Base-by-base conservation (phyloP, 306 rosid genomes). In the Glycine soja region DNA sequence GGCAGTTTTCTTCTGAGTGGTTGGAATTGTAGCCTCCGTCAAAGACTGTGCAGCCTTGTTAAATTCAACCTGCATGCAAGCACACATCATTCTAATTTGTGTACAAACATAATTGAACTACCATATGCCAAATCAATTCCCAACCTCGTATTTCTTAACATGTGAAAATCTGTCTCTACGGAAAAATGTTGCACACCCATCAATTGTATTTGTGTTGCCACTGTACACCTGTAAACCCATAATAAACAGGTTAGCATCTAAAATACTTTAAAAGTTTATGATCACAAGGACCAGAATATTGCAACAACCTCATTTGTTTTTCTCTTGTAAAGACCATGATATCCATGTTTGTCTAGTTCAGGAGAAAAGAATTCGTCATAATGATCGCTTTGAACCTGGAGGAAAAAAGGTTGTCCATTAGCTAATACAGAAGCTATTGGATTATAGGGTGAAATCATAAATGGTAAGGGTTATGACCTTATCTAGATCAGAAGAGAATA, bases 171-270 rank as follows among this genome's bases (percentile, higher is more conserved):
- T 93, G 83, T 95, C 99, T 87, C 97, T 87, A 47, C 98, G 99
- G 86, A 90, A 95, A 89, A 95, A 95, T 71, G 99, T 95, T 38
- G 99, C 99, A 90, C 99, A 95, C 36, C 99, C 98, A 54, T 95
- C 99, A 81, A 95, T 89, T 53, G 89, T 88, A 67, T 82, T 91
- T 5, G 87, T 74, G 43, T 86, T 92, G 72, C 90, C 91, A 68
- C 47, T 85, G 66, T 80, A 87, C 77, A 93, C 89, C 99, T 95
- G 89, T 32, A 63, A 87, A 52, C 14, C 83, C 77, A 64, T 11
- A 85, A 70, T 52, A 46, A 6, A 70, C 2, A 83, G 72, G 34
- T 84, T 46, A 85, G 56, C 19, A 32, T 81, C 30, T 70, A 68
- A 13, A 61, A 36, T 3, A 58, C 59, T 34, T 19, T 85, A 15